phyloP scores from a whole-genome alignment of 371 early-diverging fungal species.

The Mortierella polycephala region DNA sequence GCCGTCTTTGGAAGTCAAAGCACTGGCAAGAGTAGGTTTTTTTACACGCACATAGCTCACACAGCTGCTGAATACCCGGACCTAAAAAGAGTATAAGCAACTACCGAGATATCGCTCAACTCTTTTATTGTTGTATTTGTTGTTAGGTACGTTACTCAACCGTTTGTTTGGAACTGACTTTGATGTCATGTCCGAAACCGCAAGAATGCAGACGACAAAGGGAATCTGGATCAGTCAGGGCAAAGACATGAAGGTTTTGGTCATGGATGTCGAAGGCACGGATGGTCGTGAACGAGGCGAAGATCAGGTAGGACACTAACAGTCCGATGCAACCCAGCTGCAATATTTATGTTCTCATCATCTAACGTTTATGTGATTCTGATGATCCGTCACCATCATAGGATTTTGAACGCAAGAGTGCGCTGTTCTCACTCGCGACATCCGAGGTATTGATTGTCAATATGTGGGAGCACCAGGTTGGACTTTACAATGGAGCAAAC shows the following conservation, averaged over 20 bases:
- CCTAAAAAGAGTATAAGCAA: not conserved
- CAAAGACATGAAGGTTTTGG: slow-evolving; percentile 82
- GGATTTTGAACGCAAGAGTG: slow-evolving; percentile 98
- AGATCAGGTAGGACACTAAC: slow-evolving; percentile 79
- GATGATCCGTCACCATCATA: slow-evolving; percentile 17
- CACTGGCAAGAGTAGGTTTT: slow-evolving; percentile 93
- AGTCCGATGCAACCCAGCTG: not conserved
- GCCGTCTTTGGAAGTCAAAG: slow-evolving; percentile 99
- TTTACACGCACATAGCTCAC: not conserved
- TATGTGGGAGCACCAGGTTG: slow-evolving; percentile 98
- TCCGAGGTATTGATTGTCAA: slow-evolving; percentile 96
- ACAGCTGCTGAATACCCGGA: not conserved
- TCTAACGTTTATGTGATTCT: slow-evolving; percentile 4
- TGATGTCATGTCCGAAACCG: slow-evolving; percentile 91
- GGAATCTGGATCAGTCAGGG: slow-evolving; percentile 96
- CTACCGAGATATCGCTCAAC: too few relatives aligned
- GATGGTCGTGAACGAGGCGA: slow-evolving; percentile 99
- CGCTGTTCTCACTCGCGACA: slow-evolving; percentile 96
- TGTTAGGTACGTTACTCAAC: slow-evolving; percentile 92
- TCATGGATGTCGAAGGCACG: slow-evolving; percentile 99
- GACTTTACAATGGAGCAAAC: slow-evolving; percentile 98
- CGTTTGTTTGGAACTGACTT: slow-evolving; percentile 93
- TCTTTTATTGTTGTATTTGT: not conserved
- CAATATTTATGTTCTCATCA: slow-evolving; percentile 7
- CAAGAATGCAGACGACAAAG: slow-evolving; percentile 94